A percentile compares a stretch with the other conserved stretches of the same genome.
Conservation (phyloP, 2,329 filamentous ascomycete species). For the Monosporascus sp. region DNA sequence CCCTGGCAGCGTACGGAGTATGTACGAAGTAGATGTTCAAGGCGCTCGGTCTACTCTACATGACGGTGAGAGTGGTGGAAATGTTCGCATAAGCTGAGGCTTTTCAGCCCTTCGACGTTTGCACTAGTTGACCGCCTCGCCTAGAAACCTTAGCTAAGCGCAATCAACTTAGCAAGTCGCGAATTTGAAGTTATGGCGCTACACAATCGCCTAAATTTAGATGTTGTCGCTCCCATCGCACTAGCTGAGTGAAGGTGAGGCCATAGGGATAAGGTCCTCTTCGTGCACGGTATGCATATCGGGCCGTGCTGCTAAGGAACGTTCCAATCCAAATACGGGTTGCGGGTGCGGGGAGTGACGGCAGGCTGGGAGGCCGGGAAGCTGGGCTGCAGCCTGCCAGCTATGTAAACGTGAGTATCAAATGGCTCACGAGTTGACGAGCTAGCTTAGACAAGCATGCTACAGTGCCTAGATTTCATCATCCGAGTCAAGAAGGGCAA, state of each 20-base stretch:
- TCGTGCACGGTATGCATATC: neutral
- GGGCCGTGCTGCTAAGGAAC: neutral
- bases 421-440: neutral
- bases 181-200: neutral
- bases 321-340: no score
- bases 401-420: neutral
- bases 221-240: neutral
- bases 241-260: neutral
- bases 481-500: neutral
- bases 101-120: neutral
- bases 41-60: neutral
- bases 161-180: neutral
- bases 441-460: neutral
- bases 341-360: no score
- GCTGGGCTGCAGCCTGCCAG: neutral
- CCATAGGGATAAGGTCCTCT: neutral
- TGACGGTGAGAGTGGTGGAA: neutral
- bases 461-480: neutral
- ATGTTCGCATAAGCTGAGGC: neutral
- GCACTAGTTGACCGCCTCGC: neutral
- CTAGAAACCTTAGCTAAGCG: neutral
- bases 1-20: no score
- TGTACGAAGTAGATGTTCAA: no score
- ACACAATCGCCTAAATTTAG: neutral
- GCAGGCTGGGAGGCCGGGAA: neutral